phyloP scores from a whole-genome alignment of 2,329 filamentous ascomycete species.

The Fusarium metavorans region DNA sequence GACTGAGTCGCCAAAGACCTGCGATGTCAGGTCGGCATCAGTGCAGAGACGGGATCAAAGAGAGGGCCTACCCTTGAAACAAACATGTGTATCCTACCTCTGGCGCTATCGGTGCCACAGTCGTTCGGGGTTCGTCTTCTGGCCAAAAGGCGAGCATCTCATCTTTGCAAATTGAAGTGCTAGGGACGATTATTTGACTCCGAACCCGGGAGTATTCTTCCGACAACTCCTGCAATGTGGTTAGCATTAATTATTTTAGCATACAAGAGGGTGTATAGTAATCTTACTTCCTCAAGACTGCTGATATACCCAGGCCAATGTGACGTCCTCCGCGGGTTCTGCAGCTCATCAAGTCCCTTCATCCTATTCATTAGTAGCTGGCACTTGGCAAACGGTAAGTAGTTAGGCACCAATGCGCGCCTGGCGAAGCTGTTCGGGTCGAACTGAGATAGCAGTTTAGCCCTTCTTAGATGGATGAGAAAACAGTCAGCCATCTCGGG shows the following conservation, averaged over 20 bases:
- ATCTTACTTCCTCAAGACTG: neutral
- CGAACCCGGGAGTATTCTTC: neutral
- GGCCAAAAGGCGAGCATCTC: neutral
- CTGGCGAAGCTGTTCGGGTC: neutral
- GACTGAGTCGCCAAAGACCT: neutral
- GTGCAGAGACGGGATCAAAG: neutral
- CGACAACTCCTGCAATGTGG: neutral
- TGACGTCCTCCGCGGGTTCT: neutral
- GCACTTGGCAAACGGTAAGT: neutral
- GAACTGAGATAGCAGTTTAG: neutral
- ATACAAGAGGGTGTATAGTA: too few species aligned
- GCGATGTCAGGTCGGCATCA: neutral
- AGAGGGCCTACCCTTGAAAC: neutral
- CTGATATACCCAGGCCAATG: neutral
- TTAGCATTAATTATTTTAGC: neutral
- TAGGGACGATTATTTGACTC: neutral
- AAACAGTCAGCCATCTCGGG: neutral
- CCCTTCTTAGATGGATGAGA: neutral
- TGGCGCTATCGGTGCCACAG: neutral
- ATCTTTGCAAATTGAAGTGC: neutral
- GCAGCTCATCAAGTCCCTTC: neutral
- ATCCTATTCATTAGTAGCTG: neutral
- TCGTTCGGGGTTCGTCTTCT: neutral
- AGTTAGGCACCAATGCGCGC: neutral
- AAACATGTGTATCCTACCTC: neutral